Base-by-base conservation (phyloP, 306 rosid species). In the Cajanus cajan region DNA sequence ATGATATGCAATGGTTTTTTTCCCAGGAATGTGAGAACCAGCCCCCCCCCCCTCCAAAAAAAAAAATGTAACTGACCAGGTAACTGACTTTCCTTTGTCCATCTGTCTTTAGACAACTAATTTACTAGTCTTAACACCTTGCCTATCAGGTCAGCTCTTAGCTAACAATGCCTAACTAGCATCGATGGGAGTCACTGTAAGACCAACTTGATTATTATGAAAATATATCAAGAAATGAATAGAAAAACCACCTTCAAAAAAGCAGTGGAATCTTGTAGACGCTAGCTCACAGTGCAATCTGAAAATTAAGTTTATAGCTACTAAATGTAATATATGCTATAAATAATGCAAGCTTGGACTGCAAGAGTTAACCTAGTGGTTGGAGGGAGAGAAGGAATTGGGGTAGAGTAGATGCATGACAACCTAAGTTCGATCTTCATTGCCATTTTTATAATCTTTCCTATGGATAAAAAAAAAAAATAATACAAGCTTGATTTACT, bases 291-390 rank as follows among this genome's bases (percentile, higher is more conserved):
- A 76, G 24, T 34, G 33, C 52, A 70, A 71, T 43, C 31, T 24
- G 44, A 66, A 66, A 77, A 77, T 44, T 57, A 78, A 78, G 36
- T 39, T 45, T 14, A 36, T 43, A 25, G 48, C 68, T 24, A 44
- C 48, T 34, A 59, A 15, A 62, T 41, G 21, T 54, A 51, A 39
- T 25, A n/a, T 8, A 75, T 5, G 45, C 18, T 54, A 16, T 5
- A 24, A n/a, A n/a, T n/a, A n/a, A n/a, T n/a, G n/a, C n/a, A n/a
- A n/a, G n/a, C n/a, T n/a, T n/a, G n/a, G n/a, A n/a, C n/a, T n/a
- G n/a, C n/a, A n/a, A n/a, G n/a, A n/a, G n/a, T n/a, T n/a, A n/a
- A n/a, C n/a, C n/a, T n/a, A n/a, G n/a, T n/a, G n/a, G n/a, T n/a
- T n/a, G n/a, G n/a, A n/a, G n/a, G n/a, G n/a, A n/a, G n/a, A n/a